Evolutionary conservation across 306 rosid genomes (phyloP), one percentile per base, ranked within the genome.

Genomic region (Crataegus laevigata): DNA sequence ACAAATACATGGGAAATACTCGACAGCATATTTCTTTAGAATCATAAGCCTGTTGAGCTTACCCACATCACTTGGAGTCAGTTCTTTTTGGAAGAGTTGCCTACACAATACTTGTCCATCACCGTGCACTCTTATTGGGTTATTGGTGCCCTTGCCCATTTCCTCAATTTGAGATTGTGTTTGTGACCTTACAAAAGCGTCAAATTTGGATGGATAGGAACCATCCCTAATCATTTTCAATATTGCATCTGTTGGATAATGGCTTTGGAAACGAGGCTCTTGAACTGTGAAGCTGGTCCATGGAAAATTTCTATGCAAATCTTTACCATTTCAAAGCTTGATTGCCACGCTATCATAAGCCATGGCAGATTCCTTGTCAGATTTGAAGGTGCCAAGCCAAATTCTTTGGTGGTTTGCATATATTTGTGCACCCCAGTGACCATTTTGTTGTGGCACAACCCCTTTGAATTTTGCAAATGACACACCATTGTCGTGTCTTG

Each of bases 381-480:
- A 81, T 21, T 87, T 91, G 82, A 94, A 94, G 1, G 98, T 91
- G 4, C 98, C 98, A 17, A 94, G 90, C 98, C 98, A 94, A 19
- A 94, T 85, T 72, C 97, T 84, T 62, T 88, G 98, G 75, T 94
- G 94, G 45, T 87, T 87, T 43, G 94, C 91, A 19, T 94, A 94
- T 71, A 94, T 94, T 22, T 94, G 96, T 17, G 97, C 93, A 30
- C 98, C 97, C 97, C 96, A 94, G 70, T 92, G 83, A 2, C 98
- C 98, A 18, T 93, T 93, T 71, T 88, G 91, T 62, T 91, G 97
- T 17, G 92, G 88, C 68, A 91, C 96, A 15, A 94, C 87, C 2
- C 97, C 97, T 83, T 91, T 94, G 75, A 88, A 91, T 78, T 84
- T 91, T 13, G 78, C 84, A 8, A 12, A 21, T 17, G 80, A 43